Evolutionary conservation across 2,329 filamentous ascomycete genomes (phyloP), one percentile per base, ranked within the genome.

Genomic region (Teratosphaeria destructans): DNA sequence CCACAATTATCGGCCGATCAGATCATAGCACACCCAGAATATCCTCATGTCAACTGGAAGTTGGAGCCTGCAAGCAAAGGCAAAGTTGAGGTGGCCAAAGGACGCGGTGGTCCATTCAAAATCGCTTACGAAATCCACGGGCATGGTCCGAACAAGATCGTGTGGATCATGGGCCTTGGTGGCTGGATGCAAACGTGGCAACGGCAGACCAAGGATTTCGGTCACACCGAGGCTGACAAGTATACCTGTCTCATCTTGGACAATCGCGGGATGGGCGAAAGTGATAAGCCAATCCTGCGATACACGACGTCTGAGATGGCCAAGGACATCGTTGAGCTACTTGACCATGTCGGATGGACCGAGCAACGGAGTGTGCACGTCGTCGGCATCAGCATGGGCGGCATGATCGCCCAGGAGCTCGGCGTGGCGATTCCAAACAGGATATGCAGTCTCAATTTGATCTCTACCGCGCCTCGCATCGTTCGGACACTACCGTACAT

Each of bases 381-480:
- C 57, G 78, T 88, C 37, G 91, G 90, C 59, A 85, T 93, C 64
- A 90, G 86, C 61, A 88, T 95, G 82, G 90, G 90, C 63, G 90
- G 91, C 68, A 95, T 96, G 91, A 93, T 96, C 67, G 84, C 89
- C 2, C 91, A 95, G 74, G 91, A 96, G 75, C 70, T 96, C 3
- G 82, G 80, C 26, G 61, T 71, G 37, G 70, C 77, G n/a, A 76
- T 79, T 27, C 79, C 79, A 1, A 66, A 75, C 3, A 74, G 78
- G 12, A 76, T 81, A 59, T 78, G 75, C 60, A 77, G 76, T n/a
- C 68, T 82, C 19, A 77, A 76, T 23, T 73, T 82, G 16, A 73
- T 81, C 27, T 80, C 79, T 5, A 81, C 79, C 11, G 78, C 76
- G 6, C 72, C 79, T 1, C 70, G 75, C 10, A 68, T 81, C 7